These are phyloP conservation scores for Suhomyces sp. DNA, from an alignment of 805 yeast species.

Conservation along the genomic window DNA sequence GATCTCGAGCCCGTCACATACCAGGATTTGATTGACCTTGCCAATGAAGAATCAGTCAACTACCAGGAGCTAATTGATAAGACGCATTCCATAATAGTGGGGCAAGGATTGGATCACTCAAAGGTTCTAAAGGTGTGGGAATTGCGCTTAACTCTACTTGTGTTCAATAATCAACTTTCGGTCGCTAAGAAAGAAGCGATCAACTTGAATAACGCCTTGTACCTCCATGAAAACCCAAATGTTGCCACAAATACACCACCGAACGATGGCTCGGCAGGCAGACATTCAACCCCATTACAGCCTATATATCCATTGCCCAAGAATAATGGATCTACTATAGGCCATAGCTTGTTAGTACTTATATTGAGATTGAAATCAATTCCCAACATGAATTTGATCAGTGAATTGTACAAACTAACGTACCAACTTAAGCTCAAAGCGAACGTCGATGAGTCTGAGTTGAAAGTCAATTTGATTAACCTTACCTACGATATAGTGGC, in stretches of 20 bases:
- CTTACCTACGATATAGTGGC: conserved; percentile 33
- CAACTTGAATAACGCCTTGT: conserved; percentile 33
- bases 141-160: conserved; percentile 27
- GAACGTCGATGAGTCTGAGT: background rate
- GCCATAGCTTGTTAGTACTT: conserved; percentile 26
- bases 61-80: conserved; percentile 11
- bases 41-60: background rate
- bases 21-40: background rate
- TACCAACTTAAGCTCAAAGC: conserved; percentile 29
- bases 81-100: conserved; percentile 14
- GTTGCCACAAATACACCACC: background rate
- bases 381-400: conserved; percentile 40
- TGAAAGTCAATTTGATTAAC: conserved; percentile 22
- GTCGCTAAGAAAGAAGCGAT: conserved; percentile 38
- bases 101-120: conserved; percentile 2
- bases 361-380: conserved; percentile 42
- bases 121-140: conserved; percentile 32
- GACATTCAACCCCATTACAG: conserved; percentile 5
- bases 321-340: conserved; percentile 28
- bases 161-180: conserved; percentile 29
- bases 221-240: conserved; percentile 24
- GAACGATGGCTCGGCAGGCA: background rate
- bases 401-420: conserved; percentile 40
- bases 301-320: conserved; percentile 37
- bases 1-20: conserved; percentile 8